Evolutionary conservation across 495 filamentous ascomycete genomes (phyloP), one percentile per base, ranked within the genome.

Genomic region (Penicillium maclennaniae): DNA sequence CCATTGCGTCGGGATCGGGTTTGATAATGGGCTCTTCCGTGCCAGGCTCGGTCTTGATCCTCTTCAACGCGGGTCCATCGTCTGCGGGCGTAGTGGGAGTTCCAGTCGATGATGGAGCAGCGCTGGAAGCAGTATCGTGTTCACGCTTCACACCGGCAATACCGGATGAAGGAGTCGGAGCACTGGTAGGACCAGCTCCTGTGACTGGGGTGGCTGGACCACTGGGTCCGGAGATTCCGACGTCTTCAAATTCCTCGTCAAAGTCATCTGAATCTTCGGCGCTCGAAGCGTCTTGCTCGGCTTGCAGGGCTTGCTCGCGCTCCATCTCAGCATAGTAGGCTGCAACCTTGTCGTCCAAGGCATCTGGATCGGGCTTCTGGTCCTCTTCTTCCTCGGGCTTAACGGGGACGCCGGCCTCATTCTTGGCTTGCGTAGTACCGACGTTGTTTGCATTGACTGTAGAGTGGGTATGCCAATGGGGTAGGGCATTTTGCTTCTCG

Each of bases 401-500:
- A 44, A 81, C 65, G 12, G 63, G 56, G 1, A 63, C 40, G 21
- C 70, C 74, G 3, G 53, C 34, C 21, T 79, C 75, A n/a, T 34
- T 56, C 62, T 77, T 76, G 45, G 65, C 23, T 17, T 47, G 44
- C 8, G 50, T 48, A 34, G 51, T 26, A 21, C 58, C 70, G 25
- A 56, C 59, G 6, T 60, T 54, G 15, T 45, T 39, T 3, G 66
- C 64, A 28, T 72, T 69, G 31, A 99, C 88, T 2, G 92, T 96
- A 42, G 85, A 91, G 43, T 89, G 83, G 2, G 87, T 88, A 63
- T 96, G 91, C 91, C 95, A 97, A 10, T 84, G 77, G 0, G 93
- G 93, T 36, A 99, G 73, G 5, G 83, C 83, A 55, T 99, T 99
- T 69, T 95, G 88, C 57, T 82, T 78, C 43, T 87, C 86, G 53